phyloP scores from a whole-genome alignment of 345 rosid species.

The Geranium brycei region DNA sequence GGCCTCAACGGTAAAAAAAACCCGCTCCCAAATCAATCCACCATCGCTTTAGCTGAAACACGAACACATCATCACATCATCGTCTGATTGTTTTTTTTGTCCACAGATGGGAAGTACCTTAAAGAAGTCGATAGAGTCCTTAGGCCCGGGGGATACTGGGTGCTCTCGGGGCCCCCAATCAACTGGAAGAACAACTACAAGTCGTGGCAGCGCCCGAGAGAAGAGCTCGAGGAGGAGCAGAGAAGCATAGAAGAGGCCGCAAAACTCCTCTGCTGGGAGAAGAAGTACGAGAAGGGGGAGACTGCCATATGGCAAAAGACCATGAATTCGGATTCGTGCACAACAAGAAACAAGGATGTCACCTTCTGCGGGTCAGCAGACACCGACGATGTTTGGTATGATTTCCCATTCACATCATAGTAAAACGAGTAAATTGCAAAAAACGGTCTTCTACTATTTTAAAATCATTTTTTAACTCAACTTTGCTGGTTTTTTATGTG shows the following conservation, averaged over 20 bases:
- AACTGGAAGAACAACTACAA: slow-evolving; percentile 78
- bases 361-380: slow-evolving; percentile 63
- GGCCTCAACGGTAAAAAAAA: slow-evolving; percentile 58
- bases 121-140: slow-evolving; percentile 97
- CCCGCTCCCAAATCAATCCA: no score
- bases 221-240: slow-evolving; percentile 85
- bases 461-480: neutral
- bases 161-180: slow-evolving; percentile 95
- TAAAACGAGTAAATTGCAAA: no score
- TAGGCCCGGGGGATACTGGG: slow-evolving; percentile 97
- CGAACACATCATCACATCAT: slow-evolving; percentile 12
- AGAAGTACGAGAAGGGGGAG: slow-evolving; percentile 80
- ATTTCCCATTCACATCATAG: no score
- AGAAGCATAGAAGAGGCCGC: slow-evolving; percentile 76
- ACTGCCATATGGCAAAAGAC: slow-evolving; percentile 93
- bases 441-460: no score
- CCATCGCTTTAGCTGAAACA: no score
- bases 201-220: slow-evolving; percentile 92
- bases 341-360: slow-evolving; percentile 41
- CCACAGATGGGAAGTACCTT: slow-evolving; percentile 75
- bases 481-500: neutral
- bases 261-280: slow-evolving; percentile 91
- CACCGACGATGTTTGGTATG: slow-evolving; percentile 77
- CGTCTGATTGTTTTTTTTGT: slow-evolving; percentile 6
- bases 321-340: slow-evolving; percentile 48